These are phyloP conservation scores for Trichoderma sp. DNA, from an alignment of 2,329 filamentous ascomycete species.

Conservation along the genomic window DNA sequence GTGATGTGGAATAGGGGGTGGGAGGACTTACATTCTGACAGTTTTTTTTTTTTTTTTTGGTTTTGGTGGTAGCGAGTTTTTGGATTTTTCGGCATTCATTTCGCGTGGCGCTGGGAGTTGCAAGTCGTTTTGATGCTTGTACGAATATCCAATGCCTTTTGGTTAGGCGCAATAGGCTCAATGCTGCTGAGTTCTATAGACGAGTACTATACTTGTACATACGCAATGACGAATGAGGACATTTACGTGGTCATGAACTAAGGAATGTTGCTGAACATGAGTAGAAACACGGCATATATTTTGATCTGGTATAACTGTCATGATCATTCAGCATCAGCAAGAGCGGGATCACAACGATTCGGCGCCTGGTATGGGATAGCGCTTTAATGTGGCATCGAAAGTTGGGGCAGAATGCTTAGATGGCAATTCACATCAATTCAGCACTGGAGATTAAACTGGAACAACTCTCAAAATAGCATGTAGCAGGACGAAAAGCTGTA, in stretches of 20 bases:
- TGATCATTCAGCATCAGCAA: no score
- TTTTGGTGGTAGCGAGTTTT: not conserved
- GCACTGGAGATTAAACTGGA: no score
- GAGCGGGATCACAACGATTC: no score
- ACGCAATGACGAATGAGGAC: not conserved
- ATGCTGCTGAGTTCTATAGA: not conserved
- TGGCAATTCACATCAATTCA: no score
- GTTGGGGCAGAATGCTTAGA: no score
- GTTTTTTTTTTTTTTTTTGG: not conserved
- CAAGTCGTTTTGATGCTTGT: not conserved
- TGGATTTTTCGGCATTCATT: not conserved
- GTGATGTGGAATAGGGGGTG: not conserved
- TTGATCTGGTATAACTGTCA: no score
- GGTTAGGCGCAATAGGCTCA: not conserved
- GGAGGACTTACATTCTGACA: not conserved
- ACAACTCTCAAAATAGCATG: not conserved
- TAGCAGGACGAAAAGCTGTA: not conserved
- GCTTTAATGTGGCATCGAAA: no score
- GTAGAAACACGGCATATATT: no score
- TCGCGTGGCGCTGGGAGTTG: conserved; percentile 8
- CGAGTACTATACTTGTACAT: not conserved
- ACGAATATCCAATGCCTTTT: not conserved
- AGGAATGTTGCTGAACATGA: no score
- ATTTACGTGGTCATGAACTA: not conserved
- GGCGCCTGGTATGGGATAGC: no score